These are phyloP conservation scores for Ophiostoma perfectum DNA, from an alignment of 2,329 filamentous ascomycete genomes.

Conservation along the genomic window DNA sequence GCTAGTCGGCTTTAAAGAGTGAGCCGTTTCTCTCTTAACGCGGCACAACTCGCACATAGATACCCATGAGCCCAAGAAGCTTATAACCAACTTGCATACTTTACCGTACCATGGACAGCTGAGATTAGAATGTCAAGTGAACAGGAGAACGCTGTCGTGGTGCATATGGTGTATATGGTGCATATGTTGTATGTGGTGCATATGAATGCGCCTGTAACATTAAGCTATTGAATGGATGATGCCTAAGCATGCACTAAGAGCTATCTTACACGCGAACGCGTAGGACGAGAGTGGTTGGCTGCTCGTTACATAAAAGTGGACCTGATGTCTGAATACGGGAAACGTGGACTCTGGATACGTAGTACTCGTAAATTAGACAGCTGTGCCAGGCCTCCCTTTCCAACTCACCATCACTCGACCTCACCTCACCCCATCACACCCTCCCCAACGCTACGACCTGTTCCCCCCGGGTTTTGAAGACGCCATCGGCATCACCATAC, in stretches of 20 bases:
- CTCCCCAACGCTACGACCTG: background rate
- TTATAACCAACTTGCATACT: background rate
- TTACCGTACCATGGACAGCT: background rate
- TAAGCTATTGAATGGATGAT: background rate
- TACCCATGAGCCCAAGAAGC: background rate
- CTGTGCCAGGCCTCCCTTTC: conserved; percentile 13
- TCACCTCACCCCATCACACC: conserved; percentile 12
- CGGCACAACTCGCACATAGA: background rate
- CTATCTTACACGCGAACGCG: background rate
- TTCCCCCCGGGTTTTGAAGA: no score
- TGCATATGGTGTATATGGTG: background rate
- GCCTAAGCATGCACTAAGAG: conserved; percentile 3
- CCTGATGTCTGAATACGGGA: conserved; percentile 5
- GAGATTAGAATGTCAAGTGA: no score
- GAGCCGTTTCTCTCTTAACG: background rate
- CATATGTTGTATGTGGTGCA: no score
- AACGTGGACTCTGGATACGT: conserved; percentile 18
- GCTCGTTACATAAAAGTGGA: background rate
- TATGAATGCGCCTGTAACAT: background rate
- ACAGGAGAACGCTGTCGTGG: no score
- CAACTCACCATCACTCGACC: conserved; percentile 3
- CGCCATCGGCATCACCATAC: no score
- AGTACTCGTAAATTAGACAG: conserved; percentile 11
- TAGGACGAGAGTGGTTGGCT: background rate
- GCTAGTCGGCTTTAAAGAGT: background rate